Evolutionary conservation across 192 early-diverging fungal genomes (phyloP).

Genomic region (Spizellomyces punctatus): DNA sequence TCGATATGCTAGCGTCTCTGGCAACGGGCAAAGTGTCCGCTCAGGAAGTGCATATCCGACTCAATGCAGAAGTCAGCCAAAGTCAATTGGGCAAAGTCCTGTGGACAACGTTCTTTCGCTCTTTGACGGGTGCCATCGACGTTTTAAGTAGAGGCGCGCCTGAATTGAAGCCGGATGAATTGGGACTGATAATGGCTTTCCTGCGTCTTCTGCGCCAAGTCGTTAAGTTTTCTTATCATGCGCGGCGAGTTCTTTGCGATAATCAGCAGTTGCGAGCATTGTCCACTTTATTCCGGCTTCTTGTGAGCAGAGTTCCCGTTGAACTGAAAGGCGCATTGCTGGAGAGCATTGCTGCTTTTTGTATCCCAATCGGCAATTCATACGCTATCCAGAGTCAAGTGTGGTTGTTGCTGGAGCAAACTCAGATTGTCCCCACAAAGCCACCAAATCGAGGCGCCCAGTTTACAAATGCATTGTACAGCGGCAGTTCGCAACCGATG

Average conservation of each 20-base stretch:
- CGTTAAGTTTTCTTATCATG: conserved; percentile 73
- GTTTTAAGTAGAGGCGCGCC: conserved; percentile 34
- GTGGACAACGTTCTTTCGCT: conserved; percentile 79
- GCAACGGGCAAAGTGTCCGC: conserved; percentile 76
- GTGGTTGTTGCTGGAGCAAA: conserved; percentile 81
- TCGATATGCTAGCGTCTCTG: conserved; percentile 81
- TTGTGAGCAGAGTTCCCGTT: conserved; percentile 76
- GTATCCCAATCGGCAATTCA: conserved; percentile 53
- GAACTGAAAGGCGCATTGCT: conserved; percentile 82
- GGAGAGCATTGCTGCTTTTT: conserved; percentile 81
- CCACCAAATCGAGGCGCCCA: not conserved
- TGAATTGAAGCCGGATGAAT: conserved; percentile 76
- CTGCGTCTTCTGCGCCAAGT: conserved; percentile 76
- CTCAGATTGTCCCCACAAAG: conserved; percentile 58
- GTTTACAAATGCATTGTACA: conserved; percentile 8
- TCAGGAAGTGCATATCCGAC: conserved; percentile 56
- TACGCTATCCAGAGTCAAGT: conserved; percentile 69
- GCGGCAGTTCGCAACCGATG: not conserved
- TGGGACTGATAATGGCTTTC: conserved; percentile 71
- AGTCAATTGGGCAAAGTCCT: conserved; percentile 30
- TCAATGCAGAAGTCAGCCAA: conserved; percentile 40
- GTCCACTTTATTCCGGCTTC: conserved; percentile 73
- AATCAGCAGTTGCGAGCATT: conserved; percentile 68
- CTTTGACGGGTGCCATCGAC: conserved; percentile 66
- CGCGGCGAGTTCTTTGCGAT: conserved; percentile 69